phyloP scores from a whole-genome alignment of 1,139 yeast species.

The Diutina siamensis region DNA sequence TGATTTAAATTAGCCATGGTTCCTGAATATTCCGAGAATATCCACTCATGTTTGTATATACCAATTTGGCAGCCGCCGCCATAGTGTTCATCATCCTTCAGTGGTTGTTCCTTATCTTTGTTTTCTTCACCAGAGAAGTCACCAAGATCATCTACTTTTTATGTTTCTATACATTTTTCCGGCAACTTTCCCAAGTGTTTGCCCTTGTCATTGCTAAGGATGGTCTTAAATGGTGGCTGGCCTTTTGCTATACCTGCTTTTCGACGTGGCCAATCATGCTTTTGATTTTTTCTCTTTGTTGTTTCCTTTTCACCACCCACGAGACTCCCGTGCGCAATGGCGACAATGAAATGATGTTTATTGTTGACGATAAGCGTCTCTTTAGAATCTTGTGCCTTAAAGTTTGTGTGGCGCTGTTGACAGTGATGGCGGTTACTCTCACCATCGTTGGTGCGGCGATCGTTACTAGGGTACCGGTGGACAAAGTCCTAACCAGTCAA shows the following conservation, averaged over 20 bases:
- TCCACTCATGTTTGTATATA: not conserved
- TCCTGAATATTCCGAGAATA: too few species aligned
- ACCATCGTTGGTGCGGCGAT: not conserved
- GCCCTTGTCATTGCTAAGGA: constrained; percentile 3
- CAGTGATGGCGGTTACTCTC: not conserved
- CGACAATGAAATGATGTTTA: not conserved
- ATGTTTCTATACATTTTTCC: not conserved
- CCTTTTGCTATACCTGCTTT: not conserved
- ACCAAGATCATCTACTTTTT: constrained; percentile 4
- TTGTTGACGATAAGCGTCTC: not conserved
- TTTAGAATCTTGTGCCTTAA: not conserved
- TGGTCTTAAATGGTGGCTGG: constrained; percentile 5
- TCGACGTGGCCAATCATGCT: not conserved
- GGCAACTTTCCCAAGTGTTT: not conserved
- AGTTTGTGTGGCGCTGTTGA: not conserved
- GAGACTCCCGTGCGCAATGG: not conserved
- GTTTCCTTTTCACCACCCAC: not conserved
- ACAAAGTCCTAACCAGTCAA: not conserved
- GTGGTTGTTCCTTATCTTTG: not conserved
- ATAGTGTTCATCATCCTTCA: constrained; percentile 2
- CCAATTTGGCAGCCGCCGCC: constrained; percentile 4
- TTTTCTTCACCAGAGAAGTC: constrained; percentile 3
- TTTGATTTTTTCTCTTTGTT: constrained; percentile 3
- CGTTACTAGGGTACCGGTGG: not conserved
- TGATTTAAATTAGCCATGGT: too few species aligned